Base-by-base conservation (phyloP, 352 stramenopile genomes). In the Blastocystis sp. region DNA sequence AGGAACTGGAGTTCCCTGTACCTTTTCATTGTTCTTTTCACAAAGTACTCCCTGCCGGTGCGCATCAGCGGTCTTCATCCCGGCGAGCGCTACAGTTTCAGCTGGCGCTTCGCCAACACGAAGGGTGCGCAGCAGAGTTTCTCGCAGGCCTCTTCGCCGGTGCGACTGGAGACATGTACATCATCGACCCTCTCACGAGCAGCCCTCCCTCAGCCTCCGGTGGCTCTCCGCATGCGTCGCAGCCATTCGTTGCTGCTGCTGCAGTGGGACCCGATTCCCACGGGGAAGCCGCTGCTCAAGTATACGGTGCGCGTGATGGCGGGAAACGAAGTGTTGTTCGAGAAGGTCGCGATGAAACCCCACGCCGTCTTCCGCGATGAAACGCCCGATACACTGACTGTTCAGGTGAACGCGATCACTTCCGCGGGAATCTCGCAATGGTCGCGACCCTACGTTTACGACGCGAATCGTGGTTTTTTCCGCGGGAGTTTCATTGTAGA, bases 41-140 rank as follows among this genome's bases (percentile, higher is more conserved):
- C n/a, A 32, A 8, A 78, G 65, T 78, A 78, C 38, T 27, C 16
- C 21, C 65, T 78, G 8, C 65, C 65, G 56, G 34, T 78, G 65
- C 56, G 56, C 11, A 42, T 78, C 21, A 38, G 11, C 7, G 65
- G 65, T 36, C 65, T 78, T 9, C n/a, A 32, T 16, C 9, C 42
- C 0, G 65, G 65, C 24, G 56, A 78, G 65, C 56, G 16, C 38
- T 78, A 78, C n/a, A 38, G 34, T 2, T 78, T 78, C 49, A 38
- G 34, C 21, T 78, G 65, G 65, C 65, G 65, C 36, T 78, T 78
- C 46, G 65, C 34, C n/a, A 78, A 78, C 24, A 14, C 3, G 36
- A 78, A 78, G 21, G 65, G 65, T n/a, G 49, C 56, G 34, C 65
- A 78, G 49, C 34, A 78, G 42, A 78, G 34, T 4, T 59, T 42